These are phyloP conservation scores for Pythium utonaiense DNA, from an alignment of 352 stramenopile species.

Conservation along the genomic window DNA sequence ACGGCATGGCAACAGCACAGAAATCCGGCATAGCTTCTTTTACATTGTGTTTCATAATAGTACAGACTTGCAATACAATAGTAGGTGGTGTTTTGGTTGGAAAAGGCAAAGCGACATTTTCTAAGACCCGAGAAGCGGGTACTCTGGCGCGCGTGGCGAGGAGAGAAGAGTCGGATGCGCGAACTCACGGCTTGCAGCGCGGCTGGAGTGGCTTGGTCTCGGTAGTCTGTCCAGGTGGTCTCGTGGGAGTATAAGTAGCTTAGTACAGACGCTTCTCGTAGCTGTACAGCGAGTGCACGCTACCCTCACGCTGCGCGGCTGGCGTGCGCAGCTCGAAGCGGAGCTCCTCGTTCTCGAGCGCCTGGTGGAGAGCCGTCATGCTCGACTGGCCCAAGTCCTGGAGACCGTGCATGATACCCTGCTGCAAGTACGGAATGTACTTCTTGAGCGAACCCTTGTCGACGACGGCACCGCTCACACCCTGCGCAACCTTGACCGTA, in stretches of 20 bases:
- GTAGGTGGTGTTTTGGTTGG: slow-evolving; percentile 5
- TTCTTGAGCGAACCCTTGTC: slow-evolving; percentile 99
- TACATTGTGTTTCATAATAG: slow-evolving; percentile 10
- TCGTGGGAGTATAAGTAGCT: not conserved
- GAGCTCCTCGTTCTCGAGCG: slow-evolving; percentile 79
- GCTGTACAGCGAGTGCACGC: slow-evolving; percentile 98
- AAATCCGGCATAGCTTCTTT: slow-evolving; percentile 26
- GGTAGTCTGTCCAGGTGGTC: slow-evolving; percentile 2
- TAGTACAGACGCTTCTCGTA: slow-evolving; percentile 94
- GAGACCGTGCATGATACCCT: slow-evolving; percentile 97
- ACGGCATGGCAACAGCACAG: slow-evolving; percentile 20
- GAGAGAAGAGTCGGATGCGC: not conserved
- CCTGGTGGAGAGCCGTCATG: slow-evolving; percentile 84
- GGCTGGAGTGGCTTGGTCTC: not conserved
- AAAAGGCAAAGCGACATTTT: slow-evolving; percentile 23
- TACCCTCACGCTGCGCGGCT: slow-evolving; percentile 98
- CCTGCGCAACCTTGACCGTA: slow-evolving; percentile 98
- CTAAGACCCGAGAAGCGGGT: slow-evolving; percentile 13
- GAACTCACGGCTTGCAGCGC: not conserved
- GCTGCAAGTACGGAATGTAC: slow-evolving; percentile 99
- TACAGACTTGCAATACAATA: slow-evolving; percentile 19
- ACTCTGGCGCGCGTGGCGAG: not conserved
- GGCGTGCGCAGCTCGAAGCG: slow-evolving; percentile 98
- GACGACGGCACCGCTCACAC: slow-evolving; percentile 97
- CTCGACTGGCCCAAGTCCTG: slow-evolving; percentile 96